These are phyloP conservation scores for Harrya chromipes DNA, from an alignment of 768 basidiomycete species.

Conservation along the genomic window DNA sequence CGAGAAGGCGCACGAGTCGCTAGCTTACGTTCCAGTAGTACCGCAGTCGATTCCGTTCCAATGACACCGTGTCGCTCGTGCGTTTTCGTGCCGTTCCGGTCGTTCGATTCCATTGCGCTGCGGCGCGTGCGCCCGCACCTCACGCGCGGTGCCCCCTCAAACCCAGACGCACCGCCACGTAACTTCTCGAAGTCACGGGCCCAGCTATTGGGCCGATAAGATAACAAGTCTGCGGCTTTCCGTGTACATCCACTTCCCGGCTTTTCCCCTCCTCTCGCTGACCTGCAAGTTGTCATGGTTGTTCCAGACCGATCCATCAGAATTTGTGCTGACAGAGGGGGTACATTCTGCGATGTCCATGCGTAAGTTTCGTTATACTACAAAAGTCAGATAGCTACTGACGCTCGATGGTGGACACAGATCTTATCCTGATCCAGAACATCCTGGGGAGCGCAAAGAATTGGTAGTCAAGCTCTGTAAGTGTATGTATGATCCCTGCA, in stretches of 20 bases:
- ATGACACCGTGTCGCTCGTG: too few relatives aligned
- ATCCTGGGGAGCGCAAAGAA: slow-evolving; percentile 60
- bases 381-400: neutral
- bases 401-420: slow-evolving; percentile 31
- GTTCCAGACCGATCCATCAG: slow-evolving; percentile 76
- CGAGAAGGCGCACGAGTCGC: too few relatives aligned
- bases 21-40: too few relatives aligned
- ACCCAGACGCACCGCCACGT: too few relatives aligned
- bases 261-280: neutral
- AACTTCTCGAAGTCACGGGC: slow-evolving; percentile 8
- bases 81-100: too few relatives aligned
- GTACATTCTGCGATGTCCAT: slow-evolving; percentile 90
- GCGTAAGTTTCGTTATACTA: slow-evolving; percentile 47
- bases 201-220: neutral
- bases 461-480: slow-evolving; percentile 86
- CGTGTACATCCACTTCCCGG: neutral
- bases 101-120: too few relatives aligned
- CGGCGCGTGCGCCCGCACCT: too few relatives aligned
- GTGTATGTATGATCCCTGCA: slow-evolving; percentile 22
- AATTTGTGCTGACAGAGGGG: slow-evolving; percentile 87
- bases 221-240: neutral
- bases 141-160: too few relatives aligned
- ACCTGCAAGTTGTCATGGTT: slow-evolving; percentile 7
- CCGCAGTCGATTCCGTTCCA: too few relatives aligned
- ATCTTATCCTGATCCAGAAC: slow-evolving; percentile 71